Conservation (phyloP, 257 asterid genomes). For the Salvia miltiorrhiza region DNA sequence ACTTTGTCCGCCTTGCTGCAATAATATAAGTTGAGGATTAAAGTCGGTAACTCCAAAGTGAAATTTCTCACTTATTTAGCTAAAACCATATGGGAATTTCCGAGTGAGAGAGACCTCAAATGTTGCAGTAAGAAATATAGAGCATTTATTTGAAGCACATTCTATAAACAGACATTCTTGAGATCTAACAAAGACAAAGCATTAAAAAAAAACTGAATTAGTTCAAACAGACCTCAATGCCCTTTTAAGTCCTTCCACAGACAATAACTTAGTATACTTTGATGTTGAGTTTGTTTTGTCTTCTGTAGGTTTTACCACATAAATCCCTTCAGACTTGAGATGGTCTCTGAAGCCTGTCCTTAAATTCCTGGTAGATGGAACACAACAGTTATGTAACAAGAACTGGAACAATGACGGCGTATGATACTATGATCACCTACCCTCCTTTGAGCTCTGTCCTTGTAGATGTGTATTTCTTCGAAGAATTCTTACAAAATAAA, state of each 20-base stretch:
- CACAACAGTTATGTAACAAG: slow-evolving; percentile 9
- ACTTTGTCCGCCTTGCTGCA: slow-evolving; percentile 80
- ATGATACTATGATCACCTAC: slow-evolving; percentile 40
- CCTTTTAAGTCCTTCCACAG: slow-evolving; percentile 75
- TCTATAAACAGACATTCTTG: background rate
- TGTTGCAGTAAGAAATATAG: background rate
- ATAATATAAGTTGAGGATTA: slow-evolving; percentile 6
- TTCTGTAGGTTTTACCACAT: slow-evolving; percentile 50
- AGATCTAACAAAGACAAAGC: background rate
- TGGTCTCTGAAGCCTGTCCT: slow-evolving; percentile 66
- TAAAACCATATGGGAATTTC: background rate
- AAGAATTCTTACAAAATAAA: slow-evolving; percentile 42
- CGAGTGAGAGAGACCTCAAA: background rate
- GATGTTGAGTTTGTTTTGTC: slow-evolving; percentile 34
- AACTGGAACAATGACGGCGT: background rate
- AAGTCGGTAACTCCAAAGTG: slow-evolving; percentile 8
- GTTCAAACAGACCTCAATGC: slow-evolving; percentile 66
- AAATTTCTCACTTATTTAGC: background rate
- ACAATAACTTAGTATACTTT: slow-evolving; percentile 58
- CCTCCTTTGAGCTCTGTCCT: slow-evolving; percentile 89
- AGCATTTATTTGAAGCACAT: background rate
- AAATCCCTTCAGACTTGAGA: slow-evolving; percentile 77
- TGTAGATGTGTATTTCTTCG: slow-evolving; percentile 56
- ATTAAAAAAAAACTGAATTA: background rate
- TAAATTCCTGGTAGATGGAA: slow-evolving; percentile 57